These are phyloP conservation scores for Agaricus bisporus DNA, from an alignment of 768 basidiomycete genomes.

Conservation along the genomic window DNA sequence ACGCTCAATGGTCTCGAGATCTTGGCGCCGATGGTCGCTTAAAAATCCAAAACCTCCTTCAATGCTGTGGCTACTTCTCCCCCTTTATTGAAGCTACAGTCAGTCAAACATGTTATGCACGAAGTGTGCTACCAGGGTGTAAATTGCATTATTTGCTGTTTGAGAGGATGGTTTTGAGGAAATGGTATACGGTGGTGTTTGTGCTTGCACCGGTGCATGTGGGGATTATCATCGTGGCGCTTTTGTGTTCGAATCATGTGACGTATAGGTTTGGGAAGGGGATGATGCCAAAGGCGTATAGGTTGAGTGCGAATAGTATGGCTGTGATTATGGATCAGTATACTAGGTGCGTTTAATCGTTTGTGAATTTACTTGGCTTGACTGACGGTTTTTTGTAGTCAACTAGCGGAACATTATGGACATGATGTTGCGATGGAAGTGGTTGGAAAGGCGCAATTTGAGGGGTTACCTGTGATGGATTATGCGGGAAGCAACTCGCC, in stretches of 20 bases:
- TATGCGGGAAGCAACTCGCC: conserved; percentile 2
- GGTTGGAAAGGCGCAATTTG: conserved; percentile 6
- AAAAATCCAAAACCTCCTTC: conserved; percentile 64
- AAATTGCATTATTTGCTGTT: conserved; percentile 57
- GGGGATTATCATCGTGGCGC: conserved; percentile 49
- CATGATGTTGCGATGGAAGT: conserved; percentile 12
- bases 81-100: conserved; percentile 79
- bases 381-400: neutral
- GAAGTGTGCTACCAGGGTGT: conserved; percentile 68
- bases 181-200: conserved; percentile 66
- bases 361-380: neutral
- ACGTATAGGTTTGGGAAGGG: conserved; percentile 87
- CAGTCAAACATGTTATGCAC: conserved; percentile 67
- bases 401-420: conserved; percentile 13
- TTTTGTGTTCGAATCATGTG: conserved; percentile 78
- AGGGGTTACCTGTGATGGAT: conserved; percentile 1
- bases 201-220: conserved; percentile 65
- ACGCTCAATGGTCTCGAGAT: conserved; percentile 64
- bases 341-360: conserved; percentile 49
- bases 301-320: conserved; percentile 68
- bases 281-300: conserved; percentile 81
- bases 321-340: conserved; percentile 83
- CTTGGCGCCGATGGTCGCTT: conserved; percentile 57
- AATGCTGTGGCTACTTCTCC: conserved; percentile 78
- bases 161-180: conserved; percentile 45